phyloP scores from a whole-genome alignment of 768 basidiomycete species.

The Trametes villosa region DNA sequence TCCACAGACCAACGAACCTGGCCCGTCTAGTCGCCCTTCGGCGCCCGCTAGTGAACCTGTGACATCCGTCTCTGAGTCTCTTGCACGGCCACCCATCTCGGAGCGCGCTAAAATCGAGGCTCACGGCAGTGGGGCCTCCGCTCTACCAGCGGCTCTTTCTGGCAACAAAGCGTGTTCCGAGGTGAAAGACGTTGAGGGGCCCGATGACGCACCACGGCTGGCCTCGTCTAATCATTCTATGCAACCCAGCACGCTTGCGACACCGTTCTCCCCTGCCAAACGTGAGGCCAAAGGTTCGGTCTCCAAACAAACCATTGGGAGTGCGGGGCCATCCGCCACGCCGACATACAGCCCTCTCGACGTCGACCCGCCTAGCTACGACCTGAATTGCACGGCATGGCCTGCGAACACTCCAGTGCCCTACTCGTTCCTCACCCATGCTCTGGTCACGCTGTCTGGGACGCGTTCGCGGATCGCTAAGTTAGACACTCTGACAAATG shows the following conservation, averaged over 20 bases:
- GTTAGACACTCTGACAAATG: slow-evolving; percentile 71
- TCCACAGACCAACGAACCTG: slow-evolving; percentile 1
- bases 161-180: too few species aligned
- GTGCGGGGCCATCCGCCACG: slow-evolving; percentile 1
- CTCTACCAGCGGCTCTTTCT: too few species aligned
- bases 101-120: too few species aligned
- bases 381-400: slow-evolving; percentile 50
- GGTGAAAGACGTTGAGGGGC: neutral
- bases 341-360: slow-evolving; percentile 41
- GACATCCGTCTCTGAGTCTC: neutral
- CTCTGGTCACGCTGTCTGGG: slow-evolving; percentile 59
- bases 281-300: too few species aligned
- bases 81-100: too few species aligned
- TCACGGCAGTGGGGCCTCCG: too few species aligned
- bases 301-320: slow-evolving; percentile 11
- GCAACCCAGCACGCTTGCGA: too few species aligned
- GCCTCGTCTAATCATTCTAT: too few species aligned
- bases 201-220: too few species aligned
- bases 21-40: neutral
- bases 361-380: slow-evolving; percentile 55
- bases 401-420: slow-evolving; percentile 47
- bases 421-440: slow-evolving; percentile 72
- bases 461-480: slow-evolving; percentile 79
- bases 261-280: too few species aligned
- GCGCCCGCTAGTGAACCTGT: neutral